A percentile compares a stretch with the other conserved stretches of the same genome.
phyloP scores from a whole-genome alignment of 176 grass and related monocot species.

The Echinochloa phyllopogon region DNA sequence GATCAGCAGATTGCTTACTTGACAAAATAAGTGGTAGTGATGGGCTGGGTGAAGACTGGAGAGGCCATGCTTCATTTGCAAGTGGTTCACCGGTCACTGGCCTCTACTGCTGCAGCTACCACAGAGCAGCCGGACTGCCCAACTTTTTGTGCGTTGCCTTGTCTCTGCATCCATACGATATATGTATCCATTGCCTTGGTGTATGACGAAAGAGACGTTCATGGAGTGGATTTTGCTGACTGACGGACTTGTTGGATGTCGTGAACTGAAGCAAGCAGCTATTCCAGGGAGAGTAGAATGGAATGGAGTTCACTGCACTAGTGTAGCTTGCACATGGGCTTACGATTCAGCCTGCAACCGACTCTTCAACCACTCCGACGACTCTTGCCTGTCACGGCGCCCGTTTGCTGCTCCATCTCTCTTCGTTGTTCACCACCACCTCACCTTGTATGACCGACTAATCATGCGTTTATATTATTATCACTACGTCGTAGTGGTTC shows the following conservation, averaged over 20 bases:
- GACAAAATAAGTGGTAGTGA: neutral
- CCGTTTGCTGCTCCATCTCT: too few species aligned
- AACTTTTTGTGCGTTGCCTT: neutral
- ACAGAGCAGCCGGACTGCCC: neutral
- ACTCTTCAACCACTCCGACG: too few species aligned
- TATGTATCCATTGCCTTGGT: neutral
- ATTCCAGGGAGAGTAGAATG: neutral
- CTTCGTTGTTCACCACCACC: too few species aligned
- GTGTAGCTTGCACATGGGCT: too few species aligned
- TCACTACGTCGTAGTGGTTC: too few species aligned
- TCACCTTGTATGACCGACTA: too few species aligned
- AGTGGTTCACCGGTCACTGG: constrained; percentile 4
- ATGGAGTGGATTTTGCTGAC: neutral
- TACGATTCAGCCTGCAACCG: too few species aligned
- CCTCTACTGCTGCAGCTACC: neutral
- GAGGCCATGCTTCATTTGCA: neutral
- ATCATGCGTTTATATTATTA: too few species aligned
- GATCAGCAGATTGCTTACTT: too few species aligned
- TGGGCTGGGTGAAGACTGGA: neutral
- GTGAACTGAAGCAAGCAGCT: neutral
- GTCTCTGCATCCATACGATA: neutral
- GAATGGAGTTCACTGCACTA: neutral
- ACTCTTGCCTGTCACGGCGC: too few species aligned
- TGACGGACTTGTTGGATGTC: neutral
- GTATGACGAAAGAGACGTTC: neutral